Base-by-base conservation (phyloP, 2,329 filamentous ascomycete species). In the Coleophoma crateriformis region DNA sequence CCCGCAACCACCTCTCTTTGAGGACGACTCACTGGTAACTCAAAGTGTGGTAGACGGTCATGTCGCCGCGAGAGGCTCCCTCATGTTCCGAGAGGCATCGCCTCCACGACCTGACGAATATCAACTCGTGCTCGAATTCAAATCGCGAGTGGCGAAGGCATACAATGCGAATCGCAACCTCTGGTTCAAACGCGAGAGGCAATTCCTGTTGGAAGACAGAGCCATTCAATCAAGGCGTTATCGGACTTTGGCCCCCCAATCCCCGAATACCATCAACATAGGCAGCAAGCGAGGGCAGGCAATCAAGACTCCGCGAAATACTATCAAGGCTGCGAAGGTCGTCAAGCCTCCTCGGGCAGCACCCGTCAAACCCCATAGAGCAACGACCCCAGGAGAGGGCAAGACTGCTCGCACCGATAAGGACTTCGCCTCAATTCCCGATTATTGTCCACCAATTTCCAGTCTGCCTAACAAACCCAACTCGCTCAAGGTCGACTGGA, bases 401-500 rank as follows among this genome's bases (percentile, higher is more conserved):
- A 44, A 44, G 41, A 44, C 82, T 15, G 90, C 84, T 59, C 79
- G 88, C 33, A 89, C 94, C 65, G 89, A 95, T 64, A 89, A 87
- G 64, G 86, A 95, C 66, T 95, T 88, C 68, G 73, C 77, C 42
- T 73, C 81, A 3, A 74, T 95, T 33, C 77, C 78, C 6, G 82
- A 96, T 66, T 88, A 78, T 65, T 89, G 83, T 46, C 90, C 90
- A 41, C 82, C 87, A 0, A 63, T 83, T 39, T 70, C 74, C 49
- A 84, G 85, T 2, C 77, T 94, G 4, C 81, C 84, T 7, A 71
- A 72, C 57, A 84, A 84, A 60, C 71, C 78, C 46, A 89, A 88
- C 66, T 81, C 78, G 39, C 77, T 94, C 58, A 92, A 91, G 73
- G 84, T 88, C 22, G 89, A 95, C 54, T 95, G 90, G 88, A 94